Evolutionary conservation across 371 early-diverging fungal species (phyloP), one percentile per base, ranked within the genome.

Genomic region (Mycotypha africana): DNA sequence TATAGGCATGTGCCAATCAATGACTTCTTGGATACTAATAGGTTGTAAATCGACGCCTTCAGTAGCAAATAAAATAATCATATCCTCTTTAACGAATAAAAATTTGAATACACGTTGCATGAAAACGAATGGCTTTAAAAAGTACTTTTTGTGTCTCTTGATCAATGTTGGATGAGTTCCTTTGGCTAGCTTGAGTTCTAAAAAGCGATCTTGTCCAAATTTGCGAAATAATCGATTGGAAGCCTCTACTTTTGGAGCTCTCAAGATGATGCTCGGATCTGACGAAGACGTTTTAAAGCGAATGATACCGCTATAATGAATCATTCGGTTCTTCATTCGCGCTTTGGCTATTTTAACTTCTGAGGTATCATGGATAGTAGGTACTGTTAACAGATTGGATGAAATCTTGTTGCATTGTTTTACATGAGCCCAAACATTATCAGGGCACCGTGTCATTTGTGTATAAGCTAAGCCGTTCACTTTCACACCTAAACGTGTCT

Each of bases 1-100:
- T 17, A 72, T 51, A 0, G 76, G 76, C 30, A 75, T 59, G 34
- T 75, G 71, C 65, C 61, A 70, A 37, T 75, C 55, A 21, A 75
- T 62, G 8, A 70, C 65, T 36, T 62, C 43, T 8, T 64, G 59
- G 14, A 72, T 58, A 0, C 47, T 35, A 1, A 67, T 58, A 2
- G 57, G 43, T 12, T 53, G 25, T n/a, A 72, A 23, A 8, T 47
- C 64, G 1, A 28, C 16, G 4, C 76, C 76, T 34, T 61, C 64
- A 0, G 76, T 75, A 0, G 71, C 71, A 49, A 70, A 70, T 16
- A 64, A 36, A 0, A 70, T 40, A 7, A 70, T 20, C 0, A 48
- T 51, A 28, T 55, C 60, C 9, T 70, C 65, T 42, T 70, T 70
- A 38, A 70, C 44, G 52, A 67, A 70, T 26, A 70, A 33, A 32